Conservation (phyloP, 2,329 filamentous ascomycete species). For the Fusarium metavorans region DNA sequence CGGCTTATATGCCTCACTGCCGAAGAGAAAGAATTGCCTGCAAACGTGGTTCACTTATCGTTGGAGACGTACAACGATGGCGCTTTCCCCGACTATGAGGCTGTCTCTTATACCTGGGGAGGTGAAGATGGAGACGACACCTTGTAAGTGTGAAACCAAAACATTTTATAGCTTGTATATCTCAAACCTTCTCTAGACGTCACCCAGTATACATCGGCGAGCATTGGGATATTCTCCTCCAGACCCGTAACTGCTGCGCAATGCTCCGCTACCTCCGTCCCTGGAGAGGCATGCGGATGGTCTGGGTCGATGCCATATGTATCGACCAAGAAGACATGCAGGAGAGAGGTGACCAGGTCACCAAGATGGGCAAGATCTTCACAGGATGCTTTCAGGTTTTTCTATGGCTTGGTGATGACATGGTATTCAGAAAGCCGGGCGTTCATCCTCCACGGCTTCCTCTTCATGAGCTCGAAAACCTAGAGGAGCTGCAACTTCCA, state of each 20-base stretch:
- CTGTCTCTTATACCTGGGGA: neutral
- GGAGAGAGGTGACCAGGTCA: neutral
- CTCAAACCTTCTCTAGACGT: neutral
- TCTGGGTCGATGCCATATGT: neutral
- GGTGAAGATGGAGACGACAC: neutral
- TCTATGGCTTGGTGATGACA: neutral
- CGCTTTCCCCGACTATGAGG: neutral
- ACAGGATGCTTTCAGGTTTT: neutral
- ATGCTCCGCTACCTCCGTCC: neutral
- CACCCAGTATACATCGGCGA: neutral
- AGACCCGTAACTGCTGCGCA: neutral
- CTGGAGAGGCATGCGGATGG: neutral
- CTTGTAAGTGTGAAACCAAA: neutral
- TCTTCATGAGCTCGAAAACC: neutral
- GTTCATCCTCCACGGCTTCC: neutral
- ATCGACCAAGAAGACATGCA: neutral
- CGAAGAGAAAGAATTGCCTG: too few relatives aligned
- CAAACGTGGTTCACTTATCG: neutral
- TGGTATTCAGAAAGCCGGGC: neutral
- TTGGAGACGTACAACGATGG: neutral
- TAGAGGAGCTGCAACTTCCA: neutral
- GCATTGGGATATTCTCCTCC: neutral
- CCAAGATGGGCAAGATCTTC: neutral
- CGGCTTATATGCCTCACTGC: neutral
- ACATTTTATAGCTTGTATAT: rapidly evolving